Percentiles rank a stretch among this genome's conserved stretches.
Conservation (phyloP, 2,329 filamentous ascomycete species). For the Xylaria digitata region DNA sequence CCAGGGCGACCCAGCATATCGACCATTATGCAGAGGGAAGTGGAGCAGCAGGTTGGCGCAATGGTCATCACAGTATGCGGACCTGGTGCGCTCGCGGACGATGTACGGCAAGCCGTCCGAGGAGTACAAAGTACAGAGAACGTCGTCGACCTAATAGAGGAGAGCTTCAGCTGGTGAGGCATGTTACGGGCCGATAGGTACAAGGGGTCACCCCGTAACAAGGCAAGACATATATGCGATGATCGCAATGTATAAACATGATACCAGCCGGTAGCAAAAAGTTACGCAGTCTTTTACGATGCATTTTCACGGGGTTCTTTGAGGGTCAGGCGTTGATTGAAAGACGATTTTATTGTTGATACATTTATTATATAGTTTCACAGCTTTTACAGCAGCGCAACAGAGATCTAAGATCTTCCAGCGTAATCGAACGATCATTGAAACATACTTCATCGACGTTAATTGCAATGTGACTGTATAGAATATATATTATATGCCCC, state of each 20-base stretch:
- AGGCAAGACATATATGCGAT: neutral
- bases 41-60: slow-evolving; percentile 83
- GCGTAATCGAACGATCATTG: neutral
- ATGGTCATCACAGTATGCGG: slow-evolving; percentile 89
- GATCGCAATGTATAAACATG: slow-evolving; percentile 12
- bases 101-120: slow-evolving; percentile 76
- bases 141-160: slow-evolving; percentile 80
- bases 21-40: slow-evolving; percentile 83
- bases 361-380: slow-evolving; percentile 13
- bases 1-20: slow-evolving; percentile 87
- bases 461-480: neutral
- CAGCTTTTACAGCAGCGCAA: neutral
- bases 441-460: neutral
- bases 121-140: slow-evolving; percentile 68
- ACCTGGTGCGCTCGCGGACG: slow-evolving; percentile 78
- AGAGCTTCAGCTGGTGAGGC: slow-evolving; percentile 75
- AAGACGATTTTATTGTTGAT: slow-evolving; percentile 11
- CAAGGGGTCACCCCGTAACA: neutral
- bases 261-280: slow-evolving; percentile 20
- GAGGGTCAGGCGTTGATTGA: slow-evolving; percentile 12
- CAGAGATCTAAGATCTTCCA: slow-evolving; percentile 2
- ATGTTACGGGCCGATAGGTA: too few species aligned
- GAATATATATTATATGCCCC: neutral
- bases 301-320: slow-evolving; percentile 26
- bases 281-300: slow-evolving; percentile 11